A percentile compares a stretch with the other conserved stretches of the same genome.
phyloP scores from a whole-genome alignment of 2,329 filamentous ascomycete species.

The Talaromyces rugulosus region DNA sequence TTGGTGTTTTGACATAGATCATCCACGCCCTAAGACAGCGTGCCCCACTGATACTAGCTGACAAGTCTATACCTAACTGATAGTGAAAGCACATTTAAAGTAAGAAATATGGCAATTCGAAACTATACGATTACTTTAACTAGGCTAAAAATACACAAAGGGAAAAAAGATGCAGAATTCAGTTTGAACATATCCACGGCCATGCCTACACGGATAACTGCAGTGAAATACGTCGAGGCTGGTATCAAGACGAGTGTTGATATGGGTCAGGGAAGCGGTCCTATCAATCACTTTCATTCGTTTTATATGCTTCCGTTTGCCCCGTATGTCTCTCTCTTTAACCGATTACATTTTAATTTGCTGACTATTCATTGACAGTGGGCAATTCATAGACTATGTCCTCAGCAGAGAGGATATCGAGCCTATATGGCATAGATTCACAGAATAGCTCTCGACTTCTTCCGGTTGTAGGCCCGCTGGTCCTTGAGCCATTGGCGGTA shows the following conservation, averaged over 20 bases:
- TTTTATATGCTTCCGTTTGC: constrained; percentile 57
- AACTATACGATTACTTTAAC: background rate
- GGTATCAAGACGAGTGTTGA: constrained; percentile 56
- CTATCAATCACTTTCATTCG: constrained; percentile 66
- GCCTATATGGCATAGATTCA: constrained; percentile 68
- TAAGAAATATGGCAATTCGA: background rate
- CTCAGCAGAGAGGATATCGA: constrained; percentile 71
- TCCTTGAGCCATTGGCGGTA: constrained; percentile 97
- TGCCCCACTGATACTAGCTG: background rate
- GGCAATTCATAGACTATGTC: constrained; percentile 78
- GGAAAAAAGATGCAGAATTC: background rate
- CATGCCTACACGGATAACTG: constrained; percentile 20
- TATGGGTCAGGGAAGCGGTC: constrained; percentile 58
- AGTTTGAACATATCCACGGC: background rate
- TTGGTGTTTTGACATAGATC: background rate
- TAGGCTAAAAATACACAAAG: background rate
- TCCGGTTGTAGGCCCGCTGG: constrained; percentile 94
- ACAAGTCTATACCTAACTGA: no score
- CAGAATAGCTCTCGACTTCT: constrained; percentile 53
- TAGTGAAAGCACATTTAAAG: no score
- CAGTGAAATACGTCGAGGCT: constrained; percentile 58
- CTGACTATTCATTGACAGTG: constrained; percentile 43
- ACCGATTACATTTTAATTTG: background rate
- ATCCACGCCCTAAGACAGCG: background rate
- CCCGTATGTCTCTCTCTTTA: constrained; percentile 38